phyloP scores from a whole-genome alignment of 257 asterid genomes.

The Lycium ferocissimum region DNA sequence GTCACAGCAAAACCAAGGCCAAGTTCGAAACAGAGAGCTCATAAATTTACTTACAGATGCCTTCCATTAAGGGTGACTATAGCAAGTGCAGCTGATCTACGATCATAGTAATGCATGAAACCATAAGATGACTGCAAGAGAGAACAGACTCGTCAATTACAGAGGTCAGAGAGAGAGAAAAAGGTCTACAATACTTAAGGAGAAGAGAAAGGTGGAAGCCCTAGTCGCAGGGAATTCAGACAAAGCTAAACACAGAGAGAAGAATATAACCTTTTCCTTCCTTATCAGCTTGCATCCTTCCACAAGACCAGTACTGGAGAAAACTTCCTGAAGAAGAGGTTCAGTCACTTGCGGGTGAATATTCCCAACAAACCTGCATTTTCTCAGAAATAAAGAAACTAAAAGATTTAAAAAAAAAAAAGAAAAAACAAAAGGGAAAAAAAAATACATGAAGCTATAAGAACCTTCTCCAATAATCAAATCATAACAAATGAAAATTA shows the following conservation, averaged over 20 bases:
- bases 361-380: conserved; percentile 94
- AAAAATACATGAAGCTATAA: conserved; percentile 8
- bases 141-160: not conserved
- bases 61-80: conserved; percentile 57
- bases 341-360: conserved; percentile 87
- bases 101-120: conserved; percentile 58
- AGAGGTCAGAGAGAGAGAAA: not conserved
- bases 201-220: conserved; percentile 21
- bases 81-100: conserved; percentile 59
- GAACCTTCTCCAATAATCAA: conserved; percentile 21
- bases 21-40: not conserved
- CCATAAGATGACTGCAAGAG: conserved; percentile 59
- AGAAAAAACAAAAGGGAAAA: not conserved
- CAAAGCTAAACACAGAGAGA: conserved; percentile 9
- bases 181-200: not conserved
- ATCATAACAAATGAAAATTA: not conserved
- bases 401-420: conserved; percentile 42
- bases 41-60: conserved; percentile 60
- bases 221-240: not conserved
- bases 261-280: conserved; percentile 72
- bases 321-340: conserved; percentile 90
- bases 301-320: conserved; percentile 83
- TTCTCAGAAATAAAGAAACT: conserved; percentile 46
- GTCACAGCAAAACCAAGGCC: conserved; percentile 26
- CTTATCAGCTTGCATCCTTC: conserved; percentile 90